A percentile compares a stretch with the other conserved stretches of the same genome.
phyloP scores from a whole-genome alignment of 805 yeast genomes.

The Kodamaea lidongshanica region DNA sequence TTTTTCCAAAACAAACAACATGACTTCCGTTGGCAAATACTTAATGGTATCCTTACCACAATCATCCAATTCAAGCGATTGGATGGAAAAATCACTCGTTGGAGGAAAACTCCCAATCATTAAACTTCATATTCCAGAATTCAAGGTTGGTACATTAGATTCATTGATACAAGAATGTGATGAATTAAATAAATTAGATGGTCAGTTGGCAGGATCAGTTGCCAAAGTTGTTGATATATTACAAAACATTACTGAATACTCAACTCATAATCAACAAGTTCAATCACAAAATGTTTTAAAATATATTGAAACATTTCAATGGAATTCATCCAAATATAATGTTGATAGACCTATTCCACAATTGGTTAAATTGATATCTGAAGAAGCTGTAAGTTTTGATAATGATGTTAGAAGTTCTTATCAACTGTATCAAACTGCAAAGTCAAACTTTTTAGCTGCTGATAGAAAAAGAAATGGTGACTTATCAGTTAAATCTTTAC shows the following conservation, averaged over 20 bases:
- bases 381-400: constrained; percentile 79
- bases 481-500: constrained; percentile 82
- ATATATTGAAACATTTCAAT: constrained; percentile 67
- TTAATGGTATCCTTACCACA: constrained; percentile 57
- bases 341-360: constrained; percentile 77
- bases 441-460: constrained; percentile 76
- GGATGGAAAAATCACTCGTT: constrained; percentile 51
- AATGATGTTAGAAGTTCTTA: constrained; percentile 75
- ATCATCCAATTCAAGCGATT: constrained; percentile 40
- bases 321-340: constrained; percentile 86
- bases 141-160: constrained; percentile 93
- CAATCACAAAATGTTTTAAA: constrained; percentile 48
- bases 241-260: constrained; percentile 29
- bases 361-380: constrained; percentile 60
- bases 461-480: constrained; percentile 94
- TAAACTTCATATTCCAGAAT: constrained; percentile 64
- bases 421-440: constrained; percentile 72
- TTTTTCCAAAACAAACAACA: too few species aligned
- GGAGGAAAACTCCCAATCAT: constrained; percentile 52
- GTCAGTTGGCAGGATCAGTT: constrained; percentile 65
- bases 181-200: constrained; percentile 76
- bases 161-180: constrained; percentile 86
- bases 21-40: constrained; percentile 27
- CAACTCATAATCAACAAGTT: constrained; percentile 21
- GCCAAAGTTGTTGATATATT: constrained; percentile 74